A percentile compares a stretch with the other conserved stretches of the same genome.
phyloP scores from a whole-genome alignment of 1,284 basidiomycete genomes.

The Sphaerobolus stellatus region DNA sequence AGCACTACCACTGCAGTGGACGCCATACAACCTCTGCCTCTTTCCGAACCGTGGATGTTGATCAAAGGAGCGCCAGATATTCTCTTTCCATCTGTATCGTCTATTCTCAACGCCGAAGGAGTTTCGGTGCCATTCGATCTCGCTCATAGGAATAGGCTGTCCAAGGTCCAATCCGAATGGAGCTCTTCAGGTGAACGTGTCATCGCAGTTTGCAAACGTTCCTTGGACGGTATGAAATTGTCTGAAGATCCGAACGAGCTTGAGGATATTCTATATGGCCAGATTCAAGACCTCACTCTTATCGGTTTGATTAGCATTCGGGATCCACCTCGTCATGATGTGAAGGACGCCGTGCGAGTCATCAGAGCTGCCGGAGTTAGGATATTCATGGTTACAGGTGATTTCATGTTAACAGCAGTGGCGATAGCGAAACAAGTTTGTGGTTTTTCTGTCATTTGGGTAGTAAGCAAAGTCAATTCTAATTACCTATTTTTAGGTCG shows the following conservation, averaged over 20 bases:
- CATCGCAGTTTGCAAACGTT: constrained; percentile 47
- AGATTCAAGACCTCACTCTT: constrained; percentile 48
- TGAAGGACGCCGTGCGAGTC: constrained; percentile 47
- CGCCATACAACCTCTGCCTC: constrained; percentile 99
- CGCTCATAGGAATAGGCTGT: constrained; percentile 33
- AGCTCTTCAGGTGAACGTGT: constrained; percentile 60
- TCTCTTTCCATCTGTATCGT: constrained; percentile 48
- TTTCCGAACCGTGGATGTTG: constrained; percentile 67
- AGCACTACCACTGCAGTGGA: constrained; percentile 92
- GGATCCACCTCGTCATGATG: constrained; percentile 63
- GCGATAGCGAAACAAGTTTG: constrained; percentile 37
- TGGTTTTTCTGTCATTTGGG: constrained; percentile 38
- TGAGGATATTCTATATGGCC: constrained; percentile 36
- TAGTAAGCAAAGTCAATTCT: constrained; percentile 52
- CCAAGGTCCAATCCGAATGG: constrained; percentile 48
- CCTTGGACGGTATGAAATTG: constrained; percentile 27
- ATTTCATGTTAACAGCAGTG: constrained; percentile 44
- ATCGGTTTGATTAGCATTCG: constrained; percentile 65
- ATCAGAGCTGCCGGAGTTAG: constrained; percentile 60
- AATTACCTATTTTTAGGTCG: constrained; percentile 59
- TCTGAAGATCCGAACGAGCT: constrained; percentile 38
- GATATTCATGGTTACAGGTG: constrained; percentile 71
- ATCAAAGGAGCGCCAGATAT: constrained; percentile 61
- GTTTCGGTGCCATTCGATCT: constrained; percentile 33
- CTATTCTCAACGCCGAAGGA: constrained; percentile 36